Conservation (phyloP, 176 grass and related monocot species). For the Phoenix roebelenii region DNA sequence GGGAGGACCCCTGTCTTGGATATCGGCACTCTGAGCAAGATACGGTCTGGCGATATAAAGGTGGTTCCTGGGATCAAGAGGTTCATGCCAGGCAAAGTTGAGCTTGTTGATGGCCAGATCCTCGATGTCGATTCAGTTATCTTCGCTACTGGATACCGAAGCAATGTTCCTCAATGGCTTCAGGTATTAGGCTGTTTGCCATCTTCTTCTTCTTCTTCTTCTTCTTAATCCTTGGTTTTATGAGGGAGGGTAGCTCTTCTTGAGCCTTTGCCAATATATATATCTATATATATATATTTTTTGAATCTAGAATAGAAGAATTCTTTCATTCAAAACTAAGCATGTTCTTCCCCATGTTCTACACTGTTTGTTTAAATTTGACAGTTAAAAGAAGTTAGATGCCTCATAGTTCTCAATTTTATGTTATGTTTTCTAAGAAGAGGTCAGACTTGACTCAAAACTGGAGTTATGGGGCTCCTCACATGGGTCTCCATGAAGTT, state of each 20-base stretch:
- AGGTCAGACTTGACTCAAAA: too few species aligned
- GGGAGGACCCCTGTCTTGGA: constrained; percentile 78
- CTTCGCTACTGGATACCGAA: constrained; percentile 77
- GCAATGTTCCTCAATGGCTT: constrained; percentile 74
- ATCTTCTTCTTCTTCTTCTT: too few species aligned
- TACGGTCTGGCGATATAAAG: constrained; percentile 43
- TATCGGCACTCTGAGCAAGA: constrained; percentile 39
- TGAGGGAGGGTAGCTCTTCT: too few species aligned
- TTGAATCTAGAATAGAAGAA: too few species aligned
- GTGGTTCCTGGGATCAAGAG: constrained; percentile 41
- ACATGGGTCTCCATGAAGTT: too few species aligned
- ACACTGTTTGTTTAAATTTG: not conserved
- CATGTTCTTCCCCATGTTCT: constrained; percentile 11
- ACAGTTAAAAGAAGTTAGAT: constrained; percentile 26
- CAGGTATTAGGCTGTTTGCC: constrained; percentile 34
- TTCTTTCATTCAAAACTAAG: not conserved
- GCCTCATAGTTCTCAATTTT: not conserved
- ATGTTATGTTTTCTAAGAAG: too few species aligned
- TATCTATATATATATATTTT: too few species aligned
- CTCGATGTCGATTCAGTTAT: constrained; percentile 56
- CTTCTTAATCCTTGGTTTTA: too few species aligned
- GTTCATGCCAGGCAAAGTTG: constrained; percentile 29
- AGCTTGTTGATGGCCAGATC: constrained; percentile 45
- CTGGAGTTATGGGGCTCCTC: too few species aligned
- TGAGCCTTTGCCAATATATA: too few species aligned